Evolutionary conservation across 73 alveolate species (phyloP), one percentile per base, ranked within the genome.

Genomic region (Tetrahymena elliotti): DNA sequence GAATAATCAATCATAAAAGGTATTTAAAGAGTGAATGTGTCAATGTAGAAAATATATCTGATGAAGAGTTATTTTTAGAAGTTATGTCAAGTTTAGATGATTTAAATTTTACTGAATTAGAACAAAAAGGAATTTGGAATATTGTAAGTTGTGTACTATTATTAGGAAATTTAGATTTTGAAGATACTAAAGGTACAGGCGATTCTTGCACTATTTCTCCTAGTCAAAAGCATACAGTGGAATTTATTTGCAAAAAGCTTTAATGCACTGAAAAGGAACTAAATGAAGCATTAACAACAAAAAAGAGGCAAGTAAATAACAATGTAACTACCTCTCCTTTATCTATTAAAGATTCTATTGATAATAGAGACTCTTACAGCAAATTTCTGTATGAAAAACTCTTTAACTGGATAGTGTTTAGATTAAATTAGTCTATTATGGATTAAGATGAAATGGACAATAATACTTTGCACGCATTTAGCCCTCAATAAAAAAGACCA

Each of bases 341-440:
- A 84, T 68, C 94, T 11, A 83, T 94, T 37, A 97, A 95, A 33
- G 98, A 96, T 88, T 94, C 95, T 35, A 94, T 84, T 24, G 52
- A 94, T 36, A 95, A 93, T 83, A 96, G 99, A 94, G 99, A 99
- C 93, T 97, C 99, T 0, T 95, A 98, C 97, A 99, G 99, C 36
- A 98, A 97, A 95, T 97, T 98, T 31, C 93, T 99, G 93, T 99
- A 99, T 96, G 99, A 98, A 38, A 95, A 96, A 83, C 95, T 99
- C 84, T 98, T 99, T 96, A 96, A 97, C 93, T 98, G 99, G 98
- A 93, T 99, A 22, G 99, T 99, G 33, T 35, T 82, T 34, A 88
- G 96, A 92, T 53, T 97, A 52, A 98, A 97, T 84, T 33, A 94
- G 34, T 84, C 93, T 92, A 88, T 94, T 13, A 15, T 88, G 41